Conservation (phyloP, 768 basidiomycete genomes). For the Saitozyma podzolica region DNA sequence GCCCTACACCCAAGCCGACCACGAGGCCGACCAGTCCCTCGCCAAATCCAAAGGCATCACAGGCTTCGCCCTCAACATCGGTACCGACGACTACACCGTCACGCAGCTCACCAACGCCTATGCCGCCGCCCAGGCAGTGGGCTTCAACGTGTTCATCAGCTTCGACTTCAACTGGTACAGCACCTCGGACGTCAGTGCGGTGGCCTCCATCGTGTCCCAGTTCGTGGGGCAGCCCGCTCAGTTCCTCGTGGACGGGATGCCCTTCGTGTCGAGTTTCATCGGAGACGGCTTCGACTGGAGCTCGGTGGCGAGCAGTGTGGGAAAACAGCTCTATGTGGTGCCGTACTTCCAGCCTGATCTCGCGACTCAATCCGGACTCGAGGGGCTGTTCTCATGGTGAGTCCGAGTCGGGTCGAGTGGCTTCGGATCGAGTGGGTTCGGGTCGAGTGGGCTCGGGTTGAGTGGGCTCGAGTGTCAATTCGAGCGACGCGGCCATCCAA, state of each 20-base stretch:
- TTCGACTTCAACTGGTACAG: conserved; percentile 54
- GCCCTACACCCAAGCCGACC: conserved; percentile 31
- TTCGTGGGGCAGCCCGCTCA: conserved; percentile 36
- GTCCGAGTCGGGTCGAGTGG: conserved; percentile 4
- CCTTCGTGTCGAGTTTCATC: conserved; percentile 50
- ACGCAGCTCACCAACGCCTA: conserved; percentile 48
- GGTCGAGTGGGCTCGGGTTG: too few species aligned
- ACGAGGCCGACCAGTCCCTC: conserved; percentile 40
- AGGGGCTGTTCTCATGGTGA: conserved; percentile 50
- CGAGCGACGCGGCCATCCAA: too few species aligned
- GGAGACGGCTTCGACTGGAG: conserved; percentile 51
- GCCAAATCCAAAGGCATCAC: conserved; percentile 46
- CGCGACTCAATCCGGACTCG: conserved; percentile 28
- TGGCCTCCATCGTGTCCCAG: conserved; percentile 29
- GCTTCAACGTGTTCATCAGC: conserved; percentile 50
- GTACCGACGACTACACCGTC: conserved; percentile 45
- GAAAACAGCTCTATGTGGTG: conserved; percentile 42
- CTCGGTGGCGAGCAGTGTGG: conserved; percentile 20
- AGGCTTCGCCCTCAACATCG: conserved; percentile 51
- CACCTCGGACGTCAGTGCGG: conserved; percentile 21
- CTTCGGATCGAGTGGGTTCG: too few species aligned
- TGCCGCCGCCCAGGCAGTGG: conserved; percentile 31
- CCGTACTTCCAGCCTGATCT: conserved; percentile 45
- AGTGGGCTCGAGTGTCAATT: too few species aligned
- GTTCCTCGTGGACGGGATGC: conserved; percentile 42